Conservation (phyloP, 352 stramenopile species). For the Phytophthora pseudosyringae region DNA sequence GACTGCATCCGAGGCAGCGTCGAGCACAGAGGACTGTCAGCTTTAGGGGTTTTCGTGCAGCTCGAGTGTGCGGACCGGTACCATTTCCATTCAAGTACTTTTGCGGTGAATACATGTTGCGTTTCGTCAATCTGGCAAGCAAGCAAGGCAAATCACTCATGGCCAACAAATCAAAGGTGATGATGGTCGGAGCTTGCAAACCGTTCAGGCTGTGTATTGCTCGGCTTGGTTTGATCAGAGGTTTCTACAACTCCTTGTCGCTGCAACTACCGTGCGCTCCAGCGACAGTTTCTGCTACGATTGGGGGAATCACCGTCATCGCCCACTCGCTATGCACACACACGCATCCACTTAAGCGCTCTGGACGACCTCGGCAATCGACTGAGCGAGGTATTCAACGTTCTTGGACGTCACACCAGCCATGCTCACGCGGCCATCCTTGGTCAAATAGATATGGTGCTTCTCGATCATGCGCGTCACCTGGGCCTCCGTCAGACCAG, state of each 20-base stretch:
- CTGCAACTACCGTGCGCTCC: constrained; percentile 14
- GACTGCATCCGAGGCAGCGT: constrained; percentile 10
- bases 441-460: constrained; percentile 99
- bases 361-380: constrained; percentile 94
- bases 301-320: constrained; percentile 9
- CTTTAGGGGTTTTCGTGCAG: not conserved
- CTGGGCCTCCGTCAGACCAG: constrained; percentile 95
- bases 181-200: constrained; percentile 5
- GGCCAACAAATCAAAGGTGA: not conserved
- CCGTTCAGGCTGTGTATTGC: constrained; percentile 23
- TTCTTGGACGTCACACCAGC: constrained; percentile 97
- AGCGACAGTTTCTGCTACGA: constrained; percentile 4
- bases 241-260: constrained; percentile 33
- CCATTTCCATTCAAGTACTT: not conserved
- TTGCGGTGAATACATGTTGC: constrained; percentile 14
- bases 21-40: constrained; percentile 19
- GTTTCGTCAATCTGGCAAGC: constrained; percentile 17
- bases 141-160: constrained; percentile 16
- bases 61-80: not conserved
- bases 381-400: constrained; percentile 96
- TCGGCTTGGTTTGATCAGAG: constrained; percentile 8
- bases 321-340: constrained; percentile 9
- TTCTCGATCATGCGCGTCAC: constrained; percentile 94
- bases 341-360: constrained; percentile 59
- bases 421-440: constrained; percentile 98